Percentiles rank a stretch among this genome's conserved stretches.
Conservation (phyloP, 768 basidiomycete species). For the Collybia sp. region DNA sequence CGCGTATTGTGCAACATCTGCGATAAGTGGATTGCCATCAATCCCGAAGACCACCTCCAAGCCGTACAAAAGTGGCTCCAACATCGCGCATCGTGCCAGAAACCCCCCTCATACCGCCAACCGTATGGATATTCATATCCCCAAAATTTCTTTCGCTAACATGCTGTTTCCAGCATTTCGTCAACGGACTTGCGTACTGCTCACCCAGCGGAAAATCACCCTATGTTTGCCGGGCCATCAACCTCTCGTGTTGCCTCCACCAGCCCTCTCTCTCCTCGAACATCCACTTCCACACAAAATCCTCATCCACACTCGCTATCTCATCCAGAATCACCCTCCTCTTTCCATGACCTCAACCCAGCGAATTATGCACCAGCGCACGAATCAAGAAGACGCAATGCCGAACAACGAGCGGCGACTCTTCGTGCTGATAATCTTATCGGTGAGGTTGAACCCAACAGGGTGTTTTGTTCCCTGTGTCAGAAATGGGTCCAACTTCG, state of each 20-base stretch:
- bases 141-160: background rate
- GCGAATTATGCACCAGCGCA: constrained; percentile 51
- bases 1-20: constrained; percentile 66
- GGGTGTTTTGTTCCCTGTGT: constrained; percentile 72
- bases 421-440: constrained; percentile 64
- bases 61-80: constrained; percentile 65
- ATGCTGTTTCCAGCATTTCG: constrained; percentile 1
- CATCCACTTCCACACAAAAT: constrained; percentile 5
- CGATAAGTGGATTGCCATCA: constrained; percentile 62
- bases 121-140: background rate
- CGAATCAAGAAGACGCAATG: constrained; percentile 70
- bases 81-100: constrained; percentile 55
- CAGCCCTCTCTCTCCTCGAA: constrained; percentile 4
- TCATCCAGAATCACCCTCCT: constrained; percentile 15
- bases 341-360: constrained; percentile 57
- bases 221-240: background rate
- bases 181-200: too few relatives aligned
- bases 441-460: constrained; percentile 65
- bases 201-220: background rate
- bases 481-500: constrained; percentile 81
- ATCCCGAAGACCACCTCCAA: constrained; percentile 51
- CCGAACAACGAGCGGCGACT: constrained; percentile 73
- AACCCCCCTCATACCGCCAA: constrained; percentile 20
- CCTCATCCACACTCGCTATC: constrained; percentile 6
- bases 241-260: constrained; percentile 8